Base-by-base conservation (phyloP, 192 early-diverging fungal species). In the Coemansia sp. region DNA sequence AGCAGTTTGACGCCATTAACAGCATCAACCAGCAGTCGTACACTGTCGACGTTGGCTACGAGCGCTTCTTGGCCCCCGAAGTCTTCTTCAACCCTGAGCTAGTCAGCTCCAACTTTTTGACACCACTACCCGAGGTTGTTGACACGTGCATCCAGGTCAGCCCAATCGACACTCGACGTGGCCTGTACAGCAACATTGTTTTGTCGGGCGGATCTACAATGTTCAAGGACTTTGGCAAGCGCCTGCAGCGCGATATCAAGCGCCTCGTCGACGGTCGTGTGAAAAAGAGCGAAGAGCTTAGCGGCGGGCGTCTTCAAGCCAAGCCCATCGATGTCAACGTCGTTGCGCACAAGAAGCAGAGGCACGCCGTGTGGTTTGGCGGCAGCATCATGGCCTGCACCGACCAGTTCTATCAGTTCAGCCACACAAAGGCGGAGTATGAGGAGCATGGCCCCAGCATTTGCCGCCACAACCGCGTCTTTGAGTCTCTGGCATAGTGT, bases 1-100 rank as follows among this genome's bases (percentile, higher is more conserved):
- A 94, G 71, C 84, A 84, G 66, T 86, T 89, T 71, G 88, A 97
- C 36, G 90, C 92, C 11, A 65, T 92, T 41, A 90, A 97, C 65
- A 86, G 83, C 59, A 82, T 97, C 37, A 97, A 95, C 64, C 68
- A 62, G 39, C 70, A 94, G 87, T 77, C 91, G 34, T 98, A 97
- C 74, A 86, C 78, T 32, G 92, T 98, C 14, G 97, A 98, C 82
- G 89, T 98, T 62, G 97, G 97, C 52, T 98, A 91, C 69, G 97
- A 98, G 74, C 92, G 97, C 53, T 98, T 98, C 85, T 79, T 98
- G 58, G 97, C 92, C n/a, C 97, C 97, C 15, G 97, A 98, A 69
- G 92, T 98, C 74, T 98, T 98, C 76, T 98, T 98, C 84, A 97
- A 97, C 73, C 97, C 97, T 19, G 97, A 98, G 82, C 94, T 98